Conservation (phyloP, 495 filamentous ascomycete genomes). For the Pseudotulostoma volvatum region DNA sequence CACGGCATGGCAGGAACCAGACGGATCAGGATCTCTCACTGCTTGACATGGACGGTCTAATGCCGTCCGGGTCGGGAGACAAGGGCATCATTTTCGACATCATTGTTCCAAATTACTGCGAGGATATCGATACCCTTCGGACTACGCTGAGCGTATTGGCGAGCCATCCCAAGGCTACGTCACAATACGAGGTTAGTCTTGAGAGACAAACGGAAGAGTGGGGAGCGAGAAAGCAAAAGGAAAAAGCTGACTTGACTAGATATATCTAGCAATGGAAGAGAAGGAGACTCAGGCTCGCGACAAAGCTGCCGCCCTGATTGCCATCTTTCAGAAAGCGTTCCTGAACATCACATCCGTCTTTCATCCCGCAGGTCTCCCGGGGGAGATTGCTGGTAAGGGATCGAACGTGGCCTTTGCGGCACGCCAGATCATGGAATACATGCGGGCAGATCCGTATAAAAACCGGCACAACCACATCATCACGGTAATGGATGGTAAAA, state of each 20-base stretch:
- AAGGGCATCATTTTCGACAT: constrained; percentile 41
- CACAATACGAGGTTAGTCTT: constrained; percentile 44
- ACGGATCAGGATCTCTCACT: constrained; percentile 4
- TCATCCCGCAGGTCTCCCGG: constrained; percentile 42
- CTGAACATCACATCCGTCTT: constrained; percentile 42
- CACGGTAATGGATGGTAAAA: constrained; percentile 53
- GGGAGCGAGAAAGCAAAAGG: too few relatives aligned
- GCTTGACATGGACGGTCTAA: constrained; percentile 3
- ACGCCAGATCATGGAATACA: constrained; percentile 40
- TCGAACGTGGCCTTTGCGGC: constrained; percentile 54
- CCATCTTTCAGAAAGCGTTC: constrained; percentile 41
- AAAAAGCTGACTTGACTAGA: constrained; percentile 24
- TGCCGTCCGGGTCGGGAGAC: constrained; percentile 5
- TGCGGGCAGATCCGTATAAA: constrained; percentile 19
- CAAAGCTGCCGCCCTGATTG: constrained; percentile 37
- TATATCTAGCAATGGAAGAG: constrained; percentile 58
- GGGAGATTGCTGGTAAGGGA: constrained; percentile 50
- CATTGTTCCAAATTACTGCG: constrained; percentile 53
- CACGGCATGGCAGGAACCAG: too few relatives aligned
- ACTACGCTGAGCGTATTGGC: constrained; percentile 51
- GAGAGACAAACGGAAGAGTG: too few relatives aligned
- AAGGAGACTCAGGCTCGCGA: constrained; percentile 35
- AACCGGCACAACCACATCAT: constrained; percentile 40
- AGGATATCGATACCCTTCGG: constrained; percentile 45
- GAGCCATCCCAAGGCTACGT: constrained; percentile 42